Conservation (phyloP, 176 grass and related monocot species). For the Cenchrus americanus region DNA sequence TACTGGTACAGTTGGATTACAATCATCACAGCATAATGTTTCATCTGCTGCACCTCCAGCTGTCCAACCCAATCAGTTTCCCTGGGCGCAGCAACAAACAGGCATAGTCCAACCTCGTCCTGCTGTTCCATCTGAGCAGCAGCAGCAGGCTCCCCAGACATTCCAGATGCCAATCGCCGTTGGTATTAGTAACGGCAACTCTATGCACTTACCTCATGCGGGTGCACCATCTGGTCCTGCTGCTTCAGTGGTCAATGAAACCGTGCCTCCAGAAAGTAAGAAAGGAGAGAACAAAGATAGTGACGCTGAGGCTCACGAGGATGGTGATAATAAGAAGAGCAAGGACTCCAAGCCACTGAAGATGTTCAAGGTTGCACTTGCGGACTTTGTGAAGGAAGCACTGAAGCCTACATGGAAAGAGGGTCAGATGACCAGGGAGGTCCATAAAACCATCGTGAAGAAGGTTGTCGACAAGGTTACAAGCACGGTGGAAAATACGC, state of each 20-base stretch:
- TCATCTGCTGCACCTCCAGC: constrained; percentile 29
- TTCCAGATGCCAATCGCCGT: constrained; percentile 41
- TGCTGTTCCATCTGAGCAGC: constrained; percentile 43
- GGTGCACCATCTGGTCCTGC: constrained; percentile 14
- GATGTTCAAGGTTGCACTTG: constrained; percentile 86
- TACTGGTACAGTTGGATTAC: constrained; percentile 45
- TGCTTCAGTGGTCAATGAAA: constrained; percentile 45
- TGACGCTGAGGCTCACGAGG: constrained; percentile 48
- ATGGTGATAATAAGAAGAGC: constrained; percentile 62
- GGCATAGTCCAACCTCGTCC: constrained; percentile 34
- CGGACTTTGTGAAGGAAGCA: constrained; percentile 87
- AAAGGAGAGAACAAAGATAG: constrained; percentile 55
- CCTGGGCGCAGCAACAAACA: constrained; percentile 52
- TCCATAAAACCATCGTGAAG: constrained; percentile 97
- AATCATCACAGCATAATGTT: constrained; percentile 49
- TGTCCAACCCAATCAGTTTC: constrained; percentile 49
- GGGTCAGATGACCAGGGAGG: constrained; percentile 84
- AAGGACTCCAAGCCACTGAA: constrained; percentile 80
- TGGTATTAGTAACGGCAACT: constrained; percentile 42
- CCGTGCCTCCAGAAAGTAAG: constrained; percentile 45
- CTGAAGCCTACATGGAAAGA: constrained; percentile 98
- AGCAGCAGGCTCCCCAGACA: constrained; percentile 39
- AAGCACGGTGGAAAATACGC: constrained; percentile 70
- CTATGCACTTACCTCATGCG: constrained; percentile 34
- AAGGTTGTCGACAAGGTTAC: constrained; percentile 97